phyloP scores from a whole-genome alignment of 805 yeast species.

The Isabelozyma pseudorhagii region DNA sequence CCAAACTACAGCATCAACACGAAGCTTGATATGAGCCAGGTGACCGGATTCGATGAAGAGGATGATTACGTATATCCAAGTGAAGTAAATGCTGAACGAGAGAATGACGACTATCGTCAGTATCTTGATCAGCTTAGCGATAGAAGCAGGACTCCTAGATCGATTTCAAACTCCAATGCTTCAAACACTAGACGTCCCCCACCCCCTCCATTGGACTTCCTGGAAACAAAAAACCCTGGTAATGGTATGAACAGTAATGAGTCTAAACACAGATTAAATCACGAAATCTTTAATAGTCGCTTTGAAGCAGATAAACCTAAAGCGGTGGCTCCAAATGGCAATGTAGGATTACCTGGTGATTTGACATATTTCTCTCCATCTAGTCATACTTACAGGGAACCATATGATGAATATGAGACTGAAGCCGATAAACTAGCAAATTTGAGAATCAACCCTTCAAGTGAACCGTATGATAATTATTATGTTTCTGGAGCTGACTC shows the following conservation, averaged over 20 bases:
- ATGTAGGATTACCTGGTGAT: neutral
- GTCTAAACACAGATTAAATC: neutral
- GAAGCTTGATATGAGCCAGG: conserved; percentile 6
- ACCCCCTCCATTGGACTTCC: conserved; percentile 1
- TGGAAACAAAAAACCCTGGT: neutral
- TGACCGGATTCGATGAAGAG: conserved; percentile 2
- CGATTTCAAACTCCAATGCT: neutral
- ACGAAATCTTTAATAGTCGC: neutral
- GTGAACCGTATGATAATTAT: conserved; percentile 28
- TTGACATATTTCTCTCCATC: neutral
- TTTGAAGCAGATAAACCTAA: neutral
- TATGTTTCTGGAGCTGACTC: conserved; percentile 11
- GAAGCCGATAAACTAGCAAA: conserved; percentile 12
- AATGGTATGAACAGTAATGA: neutral
- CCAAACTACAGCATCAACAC: neutral
- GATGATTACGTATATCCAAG: conserved; percentile 8
- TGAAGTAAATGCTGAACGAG: conserved; percentile 4
- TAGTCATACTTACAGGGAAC: conserved; percentile 17
- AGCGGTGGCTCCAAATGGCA: neutral
- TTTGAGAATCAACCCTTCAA: conserved; percentile 3
- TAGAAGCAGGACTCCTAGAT: neutral
- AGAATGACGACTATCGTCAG: conserved; percentile 16
- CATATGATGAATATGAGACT: conserved; percentile 21
- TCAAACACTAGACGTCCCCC: conserved; percentile 6
- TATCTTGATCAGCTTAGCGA: conserved; percentile 9